Base-by-base conservation (phyloP, 1,284 basidiomycete species). In the Omphalotus olearius region DNA sequence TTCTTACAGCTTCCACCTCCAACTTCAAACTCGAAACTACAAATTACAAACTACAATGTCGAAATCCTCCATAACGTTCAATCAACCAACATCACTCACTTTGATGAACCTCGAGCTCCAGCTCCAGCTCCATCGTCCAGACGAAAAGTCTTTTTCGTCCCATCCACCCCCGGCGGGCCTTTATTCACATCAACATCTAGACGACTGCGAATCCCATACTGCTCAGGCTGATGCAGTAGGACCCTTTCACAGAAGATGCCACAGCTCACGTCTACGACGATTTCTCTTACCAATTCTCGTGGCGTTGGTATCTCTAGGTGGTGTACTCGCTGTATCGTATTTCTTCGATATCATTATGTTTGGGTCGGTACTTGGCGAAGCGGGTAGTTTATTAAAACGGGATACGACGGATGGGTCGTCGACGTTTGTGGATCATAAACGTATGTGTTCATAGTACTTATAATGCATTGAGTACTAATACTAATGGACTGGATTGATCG, bases 351-450 rank as follows among this genome's bases (percentile, higher is more conserved):
- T n/a, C n/a, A n/a, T n/a, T 35, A 62, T 39, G 43, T 63, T 35
- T 58, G 66, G 20, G 37, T 51, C n/a, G n/a, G n/a, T 37, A 53
- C 57, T 18, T 20, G 58, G 60, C 2, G 53, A 59, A 20, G 54
- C 60, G 53, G 57, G 16, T 35, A 54, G 17, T 13, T 55, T 75
- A 20, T 59, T 63, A 17, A 73, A 68, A 56, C 66, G 71, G 23
- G 3, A 23, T 23, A 64, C 67, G 17, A 42, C 44, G 17, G 51
- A 62, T 6, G 55, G 30, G 17, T 60, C 57, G 17, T 58, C 53
- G 7, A 54, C 61, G 6, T 76, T 78, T 51, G 66, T 72, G 6
- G 48, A 67, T 4, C 54, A 66, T 35, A 76, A 75, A 59, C 51
- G 74, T 75, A 50, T 50, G 67, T 65, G 17, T 25, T 40, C 39